A percentile compares a stretch with the other conserved stretches of the same genome.
Conservation (phyloP, 768 basidiomycete genomes). For the Daedaleopsis sinensis region DNA sequence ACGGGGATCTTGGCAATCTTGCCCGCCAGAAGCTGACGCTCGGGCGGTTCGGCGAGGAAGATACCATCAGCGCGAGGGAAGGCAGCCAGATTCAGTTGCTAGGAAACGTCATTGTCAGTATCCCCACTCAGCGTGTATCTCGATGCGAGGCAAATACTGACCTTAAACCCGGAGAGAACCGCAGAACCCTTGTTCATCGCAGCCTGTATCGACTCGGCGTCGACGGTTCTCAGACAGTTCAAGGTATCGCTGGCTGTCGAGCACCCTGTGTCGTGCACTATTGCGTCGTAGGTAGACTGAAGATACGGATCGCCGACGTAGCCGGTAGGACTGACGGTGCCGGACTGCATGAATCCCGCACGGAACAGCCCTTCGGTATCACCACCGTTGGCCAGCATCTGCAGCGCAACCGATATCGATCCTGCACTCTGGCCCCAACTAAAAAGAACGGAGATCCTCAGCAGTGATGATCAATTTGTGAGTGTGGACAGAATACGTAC, state of each 20-base stretch:
- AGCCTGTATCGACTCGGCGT: conserved; percentile 32
- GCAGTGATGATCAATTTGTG: no score
- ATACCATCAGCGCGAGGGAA: conserved; percentile 52
- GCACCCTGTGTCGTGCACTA: conserved; percentile 44
- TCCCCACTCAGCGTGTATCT: conserved; percentile 26
- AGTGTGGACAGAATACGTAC: conserved; percentile 17
- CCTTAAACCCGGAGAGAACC: conserved; percentile 37
- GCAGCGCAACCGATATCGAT: conserved; percentile 37
- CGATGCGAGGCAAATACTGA: conserved; percentile 43
- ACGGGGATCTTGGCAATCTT: conserved; percentile 52
- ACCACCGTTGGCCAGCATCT: conserved; percentile 30
- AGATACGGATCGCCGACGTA: conserved; percentile 18
- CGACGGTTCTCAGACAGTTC: conserved; percentile 42
- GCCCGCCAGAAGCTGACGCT: conserved; percentile 45
- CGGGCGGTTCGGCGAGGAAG: conserved; percentile 45
- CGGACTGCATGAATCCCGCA: conserved; percentile 42
- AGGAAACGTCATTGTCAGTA: conserved; percentile 26
- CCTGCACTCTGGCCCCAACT: conserved; percentile 45
- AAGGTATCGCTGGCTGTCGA: conserved; percentile 38
- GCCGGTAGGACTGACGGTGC: conserved; percentile 20
- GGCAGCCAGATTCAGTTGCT: conserved; percentile 53
- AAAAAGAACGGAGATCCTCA: not conserved
- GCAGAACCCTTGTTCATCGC: conserved; percentile 39
- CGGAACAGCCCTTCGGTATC: conserved; percentile 27
- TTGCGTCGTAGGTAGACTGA: conserved; percentile 42